phyloP scores from a whole-genome alignment of 345 rosid species.

The Aquilaria yunnanensis region DNA sequence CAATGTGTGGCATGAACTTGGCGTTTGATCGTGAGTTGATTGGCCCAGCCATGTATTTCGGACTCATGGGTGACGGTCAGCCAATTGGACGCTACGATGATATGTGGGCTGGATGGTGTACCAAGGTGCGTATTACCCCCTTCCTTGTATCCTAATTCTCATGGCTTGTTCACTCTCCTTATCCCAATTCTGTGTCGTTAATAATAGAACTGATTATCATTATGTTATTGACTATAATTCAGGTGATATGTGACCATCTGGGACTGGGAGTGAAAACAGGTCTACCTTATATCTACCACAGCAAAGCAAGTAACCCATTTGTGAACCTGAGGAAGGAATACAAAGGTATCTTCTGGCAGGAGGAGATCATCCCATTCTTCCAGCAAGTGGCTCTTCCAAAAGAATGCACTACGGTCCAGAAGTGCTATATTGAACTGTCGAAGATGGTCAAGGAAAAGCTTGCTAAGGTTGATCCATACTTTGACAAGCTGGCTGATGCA shows the following conservation, averaged over 20 bases:
- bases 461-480: conserved; percentile 67
- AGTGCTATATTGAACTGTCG: conserved; percentile 77
- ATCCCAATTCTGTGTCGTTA: not conserved
- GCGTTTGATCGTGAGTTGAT: conserved; percentile 82
- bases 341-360: conserved; percentile 96
- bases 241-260: conserved; percentile 91
- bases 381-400: conserved; percentile 55
- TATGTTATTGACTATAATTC: not conserved
- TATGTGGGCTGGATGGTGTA: conserved; percentile 99
- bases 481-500: conserved; percentile 81
- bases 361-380: conserved; percentile 93
- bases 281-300: conserved; percentile 80
- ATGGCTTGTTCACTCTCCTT: too few relatives aligned
- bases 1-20: conserved; percentile 99
- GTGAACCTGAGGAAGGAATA: conserved; percentile 89
- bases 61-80: conserved; percentile 98
- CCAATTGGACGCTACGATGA: conserved; percentile 92
- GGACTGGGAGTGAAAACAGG: conserved; percentile 87
- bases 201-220: not conserved
- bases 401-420: conserved; percentile 73
- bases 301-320: conserved; percentile 95
- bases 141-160: not conserved
- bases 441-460: conserved; percentile 84
- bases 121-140: conserved; percentile 37
- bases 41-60: conserved; percentile 99